Evolutionary conservation across 2,329 filamentous ascomycete species (phyloP).

Genomic region (Gremmenia infestans): DNA sequence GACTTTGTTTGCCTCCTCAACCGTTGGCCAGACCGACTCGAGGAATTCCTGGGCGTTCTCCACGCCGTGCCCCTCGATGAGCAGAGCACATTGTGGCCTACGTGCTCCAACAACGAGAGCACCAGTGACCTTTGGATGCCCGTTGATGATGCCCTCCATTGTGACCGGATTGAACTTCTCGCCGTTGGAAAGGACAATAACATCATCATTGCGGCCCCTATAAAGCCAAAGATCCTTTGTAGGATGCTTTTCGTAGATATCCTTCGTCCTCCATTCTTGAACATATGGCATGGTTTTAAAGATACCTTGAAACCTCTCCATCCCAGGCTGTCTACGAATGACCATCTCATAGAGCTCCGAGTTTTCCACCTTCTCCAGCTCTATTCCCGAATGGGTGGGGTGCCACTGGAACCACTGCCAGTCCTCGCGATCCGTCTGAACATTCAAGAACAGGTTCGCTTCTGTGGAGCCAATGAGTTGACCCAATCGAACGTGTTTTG

Average conservation of each 20-base stretch:
- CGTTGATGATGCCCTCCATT: not conserved
- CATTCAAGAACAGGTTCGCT: no score
- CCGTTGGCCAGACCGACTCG: not conserved
- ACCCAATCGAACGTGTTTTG: no score
- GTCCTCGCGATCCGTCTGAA: no score
- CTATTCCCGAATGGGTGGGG: not conserved
- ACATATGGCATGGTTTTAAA: slow-evolving; percentile 31
- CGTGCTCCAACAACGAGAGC: not conserved
- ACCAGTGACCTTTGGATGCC: not conserved
- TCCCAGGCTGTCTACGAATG: slow-evolving; percentile 12
- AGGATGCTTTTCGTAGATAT: slow-evolving; percentile 37
- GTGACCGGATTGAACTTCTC: slow-evolving; percentile 40
- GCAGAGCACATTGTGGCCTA: not conserved
- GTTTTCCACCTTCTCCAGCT: not conserved
- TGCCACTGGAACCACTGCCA: not conserved
- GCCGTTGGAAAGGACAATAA: slow-evolving; percentile 40
- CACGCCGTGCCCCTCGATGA: not conserved
- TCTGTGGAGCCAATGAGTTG: no score
- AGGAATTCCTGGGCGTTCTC: not conserved
- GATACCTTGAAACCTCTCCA: slow-evolving; percentile 21
- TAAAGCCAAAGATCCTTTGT: slow-evolving; percentile 34
- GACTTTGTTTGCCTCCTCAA: not conserved
- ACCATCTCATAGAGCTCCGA: slow-evolving; percentile 23
- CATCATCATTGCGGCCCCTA: slow-evolving; percentile 35
- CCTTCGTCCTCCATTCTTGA: slow-evolving; percentile 33